Evolutionary conservation across 495 filamentous ascomycete genomes (phyloP).

Genomic region (Aspergillus cavernicola): DNA sequence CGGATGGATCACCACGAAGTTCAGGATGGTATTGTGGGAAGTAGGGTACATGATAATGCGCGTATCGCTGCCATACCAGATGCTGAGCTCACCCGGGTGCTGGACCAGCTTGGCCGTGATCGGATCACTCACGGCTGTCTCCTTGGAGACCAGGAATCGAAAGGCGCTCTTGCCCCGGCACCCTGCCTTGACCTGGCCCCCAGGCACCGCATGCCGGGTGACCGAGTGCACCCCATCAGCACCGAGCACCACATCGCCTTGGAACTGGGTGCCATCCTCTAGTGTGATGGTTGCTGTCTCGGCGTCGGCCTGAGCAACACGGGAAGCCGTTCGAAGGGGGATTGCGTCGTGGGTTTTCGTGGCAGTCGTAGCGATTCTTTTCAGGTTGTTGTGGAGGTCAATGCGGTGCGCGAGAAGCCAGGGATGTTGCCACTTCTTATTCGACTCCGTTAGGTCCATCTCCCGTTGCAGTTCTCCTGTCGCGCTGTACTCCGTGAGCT

Average conservation of each 20-base stretch:
- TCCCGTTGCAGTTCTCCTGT: neutral
- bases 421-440: neutral
- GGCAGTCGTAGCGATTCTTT: neutral
- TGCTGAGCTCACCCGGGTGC: neutral
- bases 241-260: constrained; percentile 1
- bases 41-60: constrained; percentile 7
- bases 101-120: neutral
- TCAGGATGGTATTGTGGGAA: neutral
- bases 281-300: neutral
- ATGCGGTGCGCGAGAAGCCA: constrained; percentile 6
- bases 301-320: neutral
- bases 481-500: neutral
- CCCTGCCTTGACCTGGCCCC: neutral
- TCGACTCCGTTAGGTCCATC: neutral
- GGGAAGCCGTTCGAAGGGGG: neutral
- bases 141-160: constrained; percentile 2
- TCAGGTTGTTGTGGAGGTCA: constrained; percentile 1
- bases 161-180: constrained; percentile 3
- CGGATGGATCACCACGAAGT: constrained; percentile 2
- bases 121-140: neutral
- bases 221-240: constrained; percentile 5
- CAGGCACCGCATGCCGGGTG: neutral
- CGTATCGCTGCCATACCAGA: neutral
- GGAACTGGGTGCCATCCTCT: neutral
- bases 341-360: neutral